Evolutionary conservation across 1,139 yeast genomes (phyloP).

Genomic region (Nakaseomyces sp.): DNA sequence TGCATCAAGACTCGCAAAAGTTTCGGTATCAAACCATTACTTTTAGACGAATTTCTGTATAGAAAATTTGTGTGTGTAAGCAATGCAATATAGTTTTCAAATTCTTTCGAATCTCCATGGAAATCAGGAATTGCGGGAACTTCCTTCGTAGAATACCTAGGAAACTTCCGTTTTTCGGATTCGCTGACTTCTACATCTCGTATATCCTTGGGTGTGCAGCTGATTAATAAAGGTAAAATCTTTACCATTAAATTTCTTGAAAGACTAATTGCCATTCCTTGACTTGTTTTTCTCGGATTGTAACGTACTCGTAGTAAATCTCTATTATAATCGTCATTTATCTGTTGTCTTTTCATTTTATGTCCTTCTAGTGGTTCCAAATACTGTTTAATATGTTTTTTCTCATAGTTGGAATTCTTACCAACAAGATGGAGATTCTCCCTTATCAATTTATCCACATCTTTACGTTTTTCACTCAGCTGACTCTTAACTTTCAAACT

Average conservation of each 20-base stretch:
- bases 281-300: slow-evolving; percentile 15
- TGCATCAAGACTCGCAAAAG: slow-evolving; percentile 36
- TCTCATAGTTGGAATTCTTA: slow-evolving; percentile 26
- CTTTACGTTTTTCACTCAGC: too few relatives aligned
- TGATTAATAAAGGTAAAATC: slow-evolving; percentile 19
- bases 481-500: too few relatives aligned
- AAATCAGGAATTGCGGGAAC: slow-evolving; percentile 33
- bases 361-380: slow-evolving; percentile 22
- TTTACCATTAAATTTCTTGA: slow-evolving; percentile 18
- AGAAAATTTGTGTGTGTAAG: slow-evolving; percentile 33
- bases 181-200: background rate
- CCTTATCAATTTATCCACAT: background rate
- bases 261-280: background rate
- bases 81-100: slow-evolving; percentile 30
- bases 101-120: slow-evolving; percentile 19
- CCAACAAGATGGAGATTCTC: slow-evolving; percentile 23
- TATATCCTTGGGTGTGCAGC: slow-evolving; percentile 11
- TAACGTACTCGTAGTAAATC: slow-evolving; percentile 8
- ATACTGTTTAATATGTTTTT: slow-evolving; percentile 22
- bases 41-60: slow-evolving; percentile 29
- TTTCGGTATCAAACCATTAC: slow-evolving; percentile 32
- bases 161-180: slow-evolving; percentile 10
- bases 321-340: slow-evolving; percentile 6
- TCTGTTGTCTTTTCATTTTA: slow-evolving; percentile 18
- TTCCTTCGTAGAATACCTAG: slow-evolving; percentile 25